Conservation (phyloP, 306 rosid species). For the Malus orientalis region DNA sequence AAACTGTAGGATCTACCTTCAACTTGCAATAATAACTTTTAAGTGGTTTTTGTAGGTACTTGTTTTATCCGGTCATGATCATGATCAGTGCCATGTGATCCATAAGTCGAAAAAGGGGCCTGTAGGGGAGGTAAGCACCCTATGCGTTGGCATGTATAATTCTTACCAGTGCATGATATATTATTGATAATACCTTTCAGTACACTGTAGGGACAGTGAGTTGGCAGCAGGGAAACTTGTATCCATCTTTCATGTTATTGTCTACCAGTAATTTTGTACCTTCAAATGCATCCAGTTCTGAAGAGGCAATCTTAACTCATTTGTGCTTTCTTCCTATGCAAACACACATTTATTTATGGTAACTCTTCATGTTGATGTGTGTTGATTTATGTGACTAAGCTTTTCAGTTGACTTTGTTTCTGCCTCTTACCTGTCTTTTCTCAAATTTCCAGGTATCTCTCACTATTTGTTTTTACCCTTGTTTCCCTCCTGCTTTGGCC, state of each 20-base stretch:
- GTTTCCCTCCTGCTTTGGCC: constrained; percentile 68
- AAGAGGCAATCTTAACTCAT: constrained; percentile 44
- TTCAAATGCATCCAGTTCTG: constrained; percentile 37
- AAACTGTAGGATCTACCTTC: not conserved
- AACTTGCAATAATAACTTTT: not conserved
- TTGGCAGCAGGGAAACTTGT: constrained; percentile 85
- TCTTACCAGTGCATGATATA: constrained; percentile 13
- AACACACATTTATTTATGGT: constrained; percentile 65
- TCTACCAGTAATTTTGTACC: constrained; percentile 41
- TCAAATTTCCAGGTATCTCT: constrained; percentile 50
- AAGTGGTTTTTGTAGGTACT: constrained; percentile 44
- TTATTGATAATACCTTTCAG: constrained; percentile 50
- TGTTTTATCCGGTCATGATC: constrained; percentile 83
- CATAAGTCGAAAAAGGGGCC: constrained; percentile 47
- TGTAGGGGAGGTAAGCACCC: constrained; percentile 54
- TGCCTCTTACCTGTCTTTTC: not conserved
- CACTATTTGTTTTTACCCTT: constrained; percentile 44
- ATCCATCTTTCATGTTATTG: constrained; percentile 80
- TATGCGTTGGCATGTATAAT: constrained; percentile 8
- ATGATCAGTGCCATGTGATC: constrained; percentile 65
- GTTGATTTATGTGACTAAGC: not conserved
- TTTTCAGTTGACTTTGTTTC: not conserved
- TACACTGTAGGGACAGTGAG: constrained; percentile 78
- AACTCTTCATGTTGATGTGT: constrained; percentile 8
- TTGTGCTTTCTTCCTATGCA: constrained; percentile 73